Base-by-base conservation (phyloP, 257 asterid species). In the Solanum okadae region DNA sequence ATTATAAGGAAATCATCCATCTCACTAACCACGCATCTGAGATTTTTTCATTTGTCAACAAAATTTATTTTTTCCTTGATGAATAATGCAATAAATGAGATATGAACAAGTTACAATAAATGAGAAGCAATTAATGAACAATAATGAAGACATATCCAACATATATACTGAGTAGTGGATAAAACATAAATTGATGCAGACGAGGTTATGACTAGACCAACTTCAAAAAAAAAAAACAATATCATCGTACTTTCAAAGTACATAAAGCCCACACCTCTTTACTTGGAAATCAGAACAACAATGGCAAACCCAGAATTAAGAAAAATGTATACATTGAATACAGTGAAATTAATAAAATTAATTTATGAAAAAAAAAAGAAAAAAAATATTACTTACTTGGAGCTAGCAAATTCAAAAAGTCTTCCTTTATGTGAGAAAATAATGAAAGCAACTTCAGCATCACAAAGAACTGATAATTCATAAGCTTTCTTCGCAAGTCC, bases 371-470 rank as follows among this genome's bases (percentile, higher is more conserved):
- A 49, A 13, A 13, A 44, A 44, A 44, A 7, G 10, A 38, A 40
- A 34, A 34, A 20, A 35, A 8, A 40, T 10, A 11, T 0, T 6
- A 70, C 94, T 71, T 90, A 95, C 98, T 91, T 90, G 92, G 94
- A 91, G 93, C 95, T 95, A n/a, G 96, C 77, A 87, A 93, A 95
- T 76, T 95, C 94, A 72, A 87, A 90, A 46, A 94, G 94, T 85
- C 89, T 92, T 89, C 98, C 98, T 86, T 91, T 95, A 61, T 93
- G 96, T 13, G 98, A 95, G 93, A 95, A 95, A 89, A 95, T 89
- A 79, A 95, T 44, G 38, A 79, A 79, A 79, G 85, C 85, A 79
- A 79, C 38, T 79, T 79, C 85, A 44, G 85, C 85, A 79, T 79
- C 85, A 79, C 85, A 79, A 27, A 79, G 85, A 79, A 79, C 65